Conservation (phyloP, 192 early-diverging fungal genomes). For the Pilaira anomala region DNA sequence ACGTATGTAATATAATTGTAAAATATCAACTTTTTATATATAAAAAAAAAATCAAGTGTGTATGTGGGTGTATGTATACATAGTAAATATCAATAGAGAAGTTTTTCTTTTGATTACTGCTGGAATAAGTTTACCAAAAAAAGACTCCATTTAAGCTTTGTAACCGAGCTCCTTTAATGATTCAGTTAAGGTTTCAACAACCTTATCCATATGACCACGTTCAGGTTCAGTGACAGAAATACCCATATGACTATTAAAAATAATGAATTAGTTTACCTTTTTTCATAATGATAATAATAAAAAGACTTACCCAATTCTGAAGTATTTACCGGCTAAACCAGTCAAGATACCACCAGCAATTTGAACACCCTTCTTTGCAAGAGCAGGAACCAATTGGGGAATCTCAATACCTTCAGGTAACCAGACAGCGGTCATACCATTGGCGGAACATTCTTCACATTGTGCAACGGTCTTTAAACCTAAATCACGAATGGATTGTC, state of each 20-base stretch:
- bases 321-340: constrained; percentile 82
- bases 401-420: constrained; percentile 79
- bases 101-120: neutral
- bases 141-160: constrained; percentile 27
- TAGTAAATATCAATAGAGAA: neutral
- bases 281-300: neutral
- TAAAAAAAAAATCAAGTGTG: constrained; percentile 2
- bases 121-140: no score
- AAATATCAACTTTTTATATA: neutral
- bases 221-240: constrained; percentile 70
- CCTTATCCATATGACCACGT: constrained; percentile 61
- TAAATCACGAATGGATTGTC: constrained; percentile 61
- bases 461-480: constrained; percentile 77
- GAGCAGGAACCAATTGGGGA: constrained; percentile 71
- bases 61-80: neutral
- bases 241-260: constrained; percentile 67
- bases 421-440: constrained; percentile 84
- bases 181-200: constrained; percentile 56
- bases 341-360: constrained; percentile 90
- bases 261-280: neutral
- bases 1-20: neutral
- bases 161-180: constrained; percentile 59
- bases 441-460: constrained; percentile 56
- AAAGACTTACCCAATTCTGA: constrained; percentile 59
- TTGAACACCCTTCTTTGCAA: constrained; percentile 79